phyloP scores from a whole-genome alignment of 768 basidiomycete species.

The Mycena rebaudengoi region DNA sequence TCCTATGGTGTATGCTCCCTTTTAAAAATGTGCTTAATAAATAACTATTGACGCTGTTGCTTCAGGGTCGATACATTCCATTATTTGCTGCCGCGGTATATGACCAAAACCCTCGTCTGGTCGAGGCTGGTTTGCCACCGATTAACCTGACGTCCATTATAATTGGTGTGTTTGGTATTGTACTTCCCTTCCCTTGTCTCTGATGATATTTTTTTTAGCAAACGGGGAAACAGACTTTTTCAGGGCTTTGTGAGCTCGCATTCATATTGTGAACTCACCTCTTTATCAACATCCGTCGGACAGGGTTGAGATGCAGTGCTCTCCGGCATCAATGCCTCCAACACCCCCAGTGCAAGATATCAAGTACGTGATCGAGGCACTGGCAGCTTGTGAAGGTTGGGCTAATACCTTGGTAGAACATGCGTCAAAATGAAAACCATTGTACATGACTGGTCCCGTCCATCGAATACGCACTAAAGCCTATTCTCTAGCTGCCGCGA shows the following conservation, averaged over 20 bases:
- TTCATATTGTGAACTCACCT: no score
- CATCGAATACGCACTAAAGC: no score
- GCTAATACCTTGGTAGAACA: no score
- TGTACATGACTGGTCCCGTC: neutral
- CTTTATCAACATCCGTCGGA: no score
- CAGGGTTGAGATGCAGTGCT: no score
- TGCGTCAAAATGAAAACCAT: neutral
- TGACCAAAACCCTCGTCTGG: slow-evolving; percentile 53
- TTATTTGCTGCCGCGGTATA: slow-evolving; percentile 57
- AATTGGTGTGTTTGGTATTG: slow-evolving; percentile 34
- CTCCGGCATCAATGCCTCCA: no score
- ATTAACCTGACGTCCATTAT: slow-evolving; percentile 59
- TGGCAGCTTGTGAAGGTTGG: no score
- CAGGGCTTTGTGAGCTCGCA: no score
- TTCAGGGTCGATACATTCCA: slow-evolving; percentile 60
- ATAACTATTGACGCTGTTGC: neutral
- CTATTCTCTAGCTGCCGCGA: slow-evolving; percentile 56
- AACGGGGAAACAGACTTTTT: slow-evolving; percentile 45
- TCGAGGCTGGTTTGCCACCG: slow-evolving; percentile 53
- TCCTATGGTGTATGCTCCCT: slow-evolving; percentile 58
- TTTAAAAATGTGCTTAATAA: neutral
- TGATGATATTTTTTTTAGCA: neutral
- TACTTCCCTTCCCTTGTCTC: neutral
- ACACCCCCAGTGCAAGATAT: no score
- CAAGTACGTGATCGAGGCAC: no score